Percentiles rank a stretch among this genome's conserved stretches.
phyloP scores from a whole-genome alignment of 352 stramenopile species.

The Pythium myriotylum region DNA sequence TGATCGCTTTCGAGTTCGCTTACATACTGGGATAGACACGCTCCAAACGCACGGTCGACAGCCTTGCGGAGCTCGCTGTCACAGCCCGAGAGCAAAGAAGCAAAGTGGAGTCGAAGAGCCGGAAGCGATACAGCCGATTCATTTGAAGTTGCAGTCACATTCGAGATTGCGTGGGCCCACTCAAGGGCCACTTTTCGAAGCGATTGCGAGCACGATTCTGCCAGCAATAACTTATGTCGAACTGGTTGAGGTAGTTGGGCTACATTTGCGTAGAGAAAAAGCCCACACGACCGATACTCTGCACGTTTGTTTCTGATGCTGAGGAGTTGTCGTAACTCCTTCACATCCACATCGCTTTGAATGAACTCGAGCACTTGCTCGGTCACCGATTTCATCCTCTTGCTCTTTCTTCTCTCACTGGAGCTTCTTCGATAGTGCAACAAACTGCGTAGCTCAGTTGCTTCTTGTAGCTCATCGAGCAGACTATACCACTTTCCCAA shows the following conservation, averaged over 20 bases:
- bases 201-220: conserved; percentile 49
- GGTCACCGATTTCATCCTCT: conserved; percentile 67
- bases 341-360: conserved; percentile 75
- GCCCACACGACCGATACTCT: conserved; percentile 40
- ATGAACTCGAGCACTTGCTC: conserved; percentile 87
- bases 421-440: conserved; percentile 78
- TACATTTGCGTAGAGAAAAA: conserved; percentile 47
- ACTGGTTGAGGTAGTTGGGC: conserved; percentile 32
- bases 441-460: conserved; percentile 67
- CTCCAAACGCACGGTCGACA: conserved; percentile 54
- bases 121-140: conserved; percentile 22
- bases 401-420: conserved; percentile 58
- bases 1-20: conserved; percentile 13
- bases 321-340: conserved; percentile 54
- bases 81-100: conserved; percentile 54
- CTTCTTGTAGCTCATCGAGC: conserved; percentile 75
- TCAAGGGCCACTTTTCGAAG: conserved; percentile 44
- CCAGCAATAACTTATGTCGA: conserved; percentile 39
- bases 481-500: conserved; percentile 84
- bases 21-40: conserved; percentile 42
- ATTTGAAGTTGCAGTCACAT: neutral
- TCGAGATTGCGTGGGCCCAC: conserved; percentile 27
- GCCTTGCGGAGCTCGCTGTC: conserved; percentile 43
- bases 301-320: conserved; percentile 50
- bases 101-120: conserved; percentile 51